Percentiles rank a stretch among this genome's conserved stretches.
phyloP scores from a whole-genome alignment of 139 green algal genomes.

The Raphidocelis subcapitata region DNA sequence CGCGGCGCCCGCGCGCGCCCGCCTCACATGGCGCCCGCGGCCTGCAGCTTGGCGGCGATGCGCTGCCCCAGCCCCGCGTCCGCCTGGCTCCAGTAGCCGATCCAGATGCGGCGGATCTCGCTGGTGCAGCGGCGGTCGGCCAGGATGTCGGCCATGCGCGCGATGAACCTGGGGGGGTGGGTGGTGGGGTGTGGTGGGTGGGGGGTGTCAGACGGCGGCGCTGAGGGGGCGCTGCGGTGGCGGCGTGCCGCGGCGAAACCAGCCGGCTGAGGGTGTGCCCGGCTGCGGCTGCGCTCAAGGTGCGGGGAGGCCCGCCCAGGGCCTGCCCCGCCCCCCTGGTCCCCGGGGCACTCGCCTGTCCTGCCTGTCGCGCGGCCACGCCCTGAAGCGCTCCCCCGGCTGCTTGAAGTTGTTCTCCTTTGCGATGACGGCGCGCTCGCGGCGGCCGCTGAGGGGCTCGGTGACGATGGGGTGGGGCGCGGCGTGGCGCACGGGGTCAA shows the following conservation, averaged over 20 bases:
- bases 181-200: conserved; percentile 12
- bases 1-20: too few relatives aligned
- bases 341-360: background rate
- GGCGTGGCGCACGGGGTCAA: conserved; percentile 83
- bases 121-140: conserved; percentile 55
- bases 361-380: background rate
- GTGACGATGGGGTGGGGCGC: conserved; percentile 62
- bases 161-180: conserved; percentile 57
- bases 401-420: conserved; percentile 97
- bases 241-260: too few relatives aligned
- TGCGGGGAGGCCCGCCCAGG: background rate
- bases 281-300: too few relatives aligned
- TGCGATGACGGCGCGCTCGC: conserved; percentile 77
- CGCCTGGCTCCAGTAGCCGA: conserved; percentile 91
- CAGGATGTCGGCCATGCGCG: conserved; percentile 70
- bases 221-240: too few relatives aligned
- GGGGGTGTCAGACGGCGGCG: too few relatives aligned
- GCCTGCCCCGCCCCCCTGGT: background rate
- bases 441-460: conserved; percentile 54
- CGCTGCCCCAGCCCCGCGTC: conserved; percentile 71
- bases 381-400: too few relatives aligned
- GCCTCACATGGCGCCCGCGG: conserved; percentile 27
- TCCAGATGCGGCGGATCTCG: conserved; percentile 82
- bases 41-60: conserved; percentile 77
- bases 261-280: too few relatives aligned